phyloP scores from a whole-genome alignment of 2,329 filamentous ascomycete species.

The Microcera coccophila region DNA sequence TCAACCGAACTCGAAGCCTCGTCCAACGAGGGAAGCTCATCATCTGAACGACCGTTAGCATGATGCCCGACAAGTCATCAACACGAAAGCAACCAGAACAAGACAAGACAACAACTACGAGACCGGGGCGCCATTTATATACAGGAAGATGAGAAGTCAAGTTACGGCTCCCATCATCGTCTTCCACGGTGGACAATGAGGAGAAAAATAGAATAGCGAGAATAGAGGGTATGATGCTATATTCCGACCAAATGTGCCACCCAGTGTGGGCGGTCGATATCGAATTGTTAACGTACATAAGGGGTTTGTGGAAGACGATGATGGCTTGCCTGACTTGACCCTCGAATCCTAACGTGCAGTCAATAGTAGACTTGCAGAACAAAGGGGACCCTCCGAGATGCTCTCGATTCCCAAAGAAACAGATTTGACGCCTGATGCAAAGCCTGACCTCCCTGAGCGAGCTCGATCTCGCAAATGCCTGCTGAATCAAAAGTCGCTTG shows the following conservation, averaged over 20 bases:
- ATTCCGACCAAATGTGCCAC: conserved; percentile 39
- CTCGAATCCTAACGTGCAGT: conserved; percentile 24
- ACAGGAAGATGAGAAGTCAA: conserved; percentile 42
- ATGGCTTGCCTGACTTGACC: conserved; percentile 59
- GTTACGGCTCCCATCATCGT: conserved; percentile 60
- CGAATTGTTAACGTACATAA: conserved; percentile 63
- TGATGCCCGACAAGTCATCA: conserved; percentile 16
- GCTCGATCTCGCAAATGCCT: conserved; percentile 28
- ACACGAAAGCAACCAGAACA: conserved; percentile 21
- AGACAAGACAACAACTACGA: conserved; percentile 25
- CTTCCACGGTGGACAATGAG: conserved; percentile 47
- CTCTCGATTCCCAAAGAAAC: conserved; percentile 24
- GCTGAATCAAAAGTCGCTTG: conserved; percentile 31
- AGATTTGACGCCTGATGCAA: conserved; percentile 31
- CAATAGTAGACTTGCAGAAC: conserved; percentile 19
- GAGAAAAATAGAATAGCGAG: conserved; percentile 33
- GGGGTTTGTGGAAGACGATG: conserved; percentile 62
- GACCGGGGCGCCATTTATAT: conserved; percentile 38
- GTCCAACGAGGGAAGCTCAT: conserved; percentile 57
- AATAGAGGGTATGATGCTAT: conserved; percentile 39
- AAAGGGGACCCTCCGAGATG: conserved; percentile 17
- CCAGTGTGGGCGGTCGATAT: conserved; percentile 30
- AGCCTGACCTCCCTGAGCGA: conserved; percentile 26
- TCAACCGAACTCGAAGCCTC: conserved; percentile 63
- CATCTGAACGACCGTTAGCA: conserved; percentile 55